phyloP scores from a whole-genome alignment of 768 basidiomycete genomes.

The Tricholoma bakamatsutake region DNA sequence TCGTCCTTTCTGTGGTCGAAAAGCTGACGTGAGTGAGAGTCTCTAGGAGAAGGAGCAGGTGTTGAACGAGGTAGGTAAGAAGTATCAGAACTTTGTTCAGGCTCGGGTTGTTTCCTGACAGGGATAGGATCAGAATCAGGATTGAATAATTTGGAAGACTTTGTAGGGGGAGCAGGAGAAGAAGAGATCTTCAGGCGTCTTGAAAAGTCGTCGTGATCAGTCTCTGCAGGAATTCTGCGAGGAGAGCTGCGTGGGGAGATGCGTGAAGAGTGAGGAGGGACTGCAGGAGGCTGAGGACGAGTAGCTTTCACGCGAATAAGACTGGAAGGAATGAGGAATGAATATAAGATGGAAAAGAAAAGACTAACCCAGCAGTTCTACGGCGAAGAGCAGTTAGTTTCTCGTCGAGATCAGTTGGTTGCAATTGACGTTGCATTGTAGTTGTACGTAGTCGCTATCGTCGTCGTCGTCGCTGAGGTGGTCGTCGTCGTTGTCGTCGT shows the following conservation, averaged over 20 bases:
- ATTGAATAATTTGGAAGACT: constrained; percentile 56
- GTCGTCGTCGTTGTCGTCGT: not conserved
- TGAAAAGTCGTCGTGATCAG: constrained; percentile 70
- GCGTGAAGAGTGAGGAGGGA: constrained; percentile 19
- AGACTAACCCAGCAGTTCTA: constrained; percentile 50
- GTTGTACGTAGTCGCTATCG: not conserved
- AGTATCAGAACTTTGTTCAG: constrained; percentile 59
- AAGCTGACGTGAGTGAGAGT: constrained; percentile 48
- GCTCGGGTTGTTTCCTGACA: constrained; percentile 54
- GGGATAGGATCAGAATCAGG: constrained; percentile 67
- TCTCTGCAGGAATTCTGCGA: constrained; percentile 35
- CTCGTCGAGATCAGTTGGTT: constrained; percentile 48
- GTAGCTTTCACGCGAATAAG: constrained; percentile 35
- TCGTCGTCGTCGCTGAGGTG: not conserved
- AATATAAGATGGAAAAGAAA: constrained; percentile 2
- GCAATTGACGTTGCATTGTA: constrained; percentile 11
- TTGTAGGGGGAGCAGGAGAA: constrained; percentile 31
- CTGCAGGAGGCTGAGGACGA: constrained; percentile 20
- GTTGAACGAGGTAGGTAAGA: constrained; percentile 37
- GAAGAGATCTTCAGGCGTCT: constrained; percentile 65
- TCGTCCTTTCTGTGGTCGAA: constrained; percentile 92
- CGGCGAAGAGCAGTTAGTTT: constrained; percentile 64
- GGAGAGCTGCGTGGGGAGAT: constrained; percentile 23
- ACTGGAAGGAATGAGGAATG: constrained; percentile 1
- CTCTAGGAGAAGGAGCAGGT: constrained; percentile 23